phyloP scores from a whole-genome alignment of 345 rosid species.

The Anacardium occidentale region DNA sequence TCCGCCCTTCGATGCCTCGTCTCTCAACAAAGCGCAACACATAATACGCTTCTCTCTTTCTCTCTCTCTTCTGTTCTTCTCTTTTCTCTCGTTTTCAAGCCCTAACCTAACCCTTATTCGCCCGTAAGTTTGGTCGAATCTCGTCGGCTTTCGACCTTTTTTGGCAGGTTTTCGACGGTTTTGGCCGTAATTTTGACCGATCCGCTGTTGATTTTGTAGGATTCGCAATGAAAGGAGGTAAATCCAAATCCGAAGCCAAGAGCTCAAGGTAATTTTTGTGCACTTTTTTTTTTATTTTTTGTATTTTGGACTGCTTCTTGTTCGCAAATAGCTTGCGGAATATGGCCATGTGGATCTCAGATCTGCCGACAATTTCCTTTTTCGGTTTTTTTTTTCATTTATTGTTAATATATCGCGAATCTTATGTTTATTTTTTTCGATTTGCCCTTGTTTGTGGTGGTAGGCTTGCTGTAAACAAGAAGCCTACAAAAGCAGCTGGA shows the following conservation, averaged over 20 bases:
- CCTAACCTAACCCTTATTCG: slow-evolving; percentile 29
- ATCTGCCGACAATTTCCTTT: slow-evolving; percentile 19
- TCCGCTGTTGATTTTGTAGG: slow-evolving; percentile 36
- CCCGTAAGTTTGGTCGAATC: slow-evolving; percentile 21
- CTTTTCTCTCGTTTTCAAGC: slow-evolving; percentile 3
- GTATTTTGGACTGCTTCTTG: not conserved
- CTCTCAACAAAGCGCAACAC: not conserved
- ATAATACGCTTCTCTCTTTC: not conserved
- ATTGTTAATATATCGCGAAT: no score
- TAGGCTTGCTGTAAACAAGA: slow-evolving; percentile 85
- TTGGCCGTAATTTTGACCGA: slow-evolving; percentile 13
- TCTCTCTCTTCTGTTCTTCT: not conserved
- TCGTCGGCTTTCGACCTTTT: slow-evolving; percentile 5
- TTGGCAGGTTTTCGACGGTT: slow-evolving; percentile 13
- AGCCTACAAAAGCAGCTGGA: slow-evolving; percentile 42
- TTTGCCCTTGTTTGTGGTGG: slow-evolving; percentile 16
- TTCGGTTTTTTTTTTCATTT: not conserved
- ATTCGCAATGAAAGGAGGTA: slow-evolving; percentile 86
- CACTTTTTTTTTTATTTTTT: not conserved
- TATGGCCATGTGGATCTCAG: slow-evolving; percentile 28
- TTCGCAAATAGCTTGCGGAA: not conserved
- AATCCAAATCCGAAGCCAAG: slow-evolving; percentile 76
- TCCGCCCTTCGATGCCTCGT: slow-evolving; percentile 33
- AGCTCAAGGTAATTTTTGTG: slow-evolving; percentile 54
- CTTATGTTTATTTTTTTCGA: not conserved